These are phyloP conservation scores for Lichina pygmaea DNA, from an alignment of 495 filamentous ascomycete genomes.

Conservation along the genomic window DNA sequence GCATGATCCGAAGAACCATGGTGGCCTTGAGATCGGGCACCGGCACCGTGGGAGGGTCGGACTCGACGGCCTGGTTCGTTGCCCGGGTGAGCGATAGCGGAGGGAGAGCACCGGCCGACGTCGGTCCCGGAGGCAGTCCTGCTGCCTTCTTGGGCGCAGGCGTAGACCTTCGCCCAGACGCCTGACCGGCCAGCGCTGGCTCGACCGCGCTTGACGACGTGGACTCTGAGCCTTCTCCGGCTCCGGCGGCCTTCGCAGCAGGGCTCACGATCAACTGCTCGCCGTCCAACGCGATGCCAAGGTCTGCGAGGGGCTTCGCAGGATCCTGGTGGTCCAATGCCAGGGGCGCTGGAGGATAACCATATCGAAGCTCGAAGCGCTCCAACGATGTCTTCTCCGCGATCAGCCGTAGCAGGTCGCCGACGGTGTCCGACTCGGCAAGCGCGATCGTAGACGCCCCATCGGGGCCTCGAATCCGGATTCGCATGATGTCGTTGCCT, in stretches of 20 bases:
- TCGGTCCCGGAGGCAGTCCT: neutral
- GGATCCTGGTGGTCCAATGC: conserved; percentile 23
- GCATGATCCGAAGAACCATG: conserved; percentile 76
- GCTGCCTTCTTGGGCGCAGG: neutral
- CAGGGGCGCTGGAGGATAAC: conserved; percentile 57
- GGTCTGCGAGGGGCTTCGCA: conserved; percentile 20
- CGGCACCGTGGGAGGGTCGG: conserved; percentile 43
- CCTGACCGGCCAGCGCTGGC: conserved; percentile 1
- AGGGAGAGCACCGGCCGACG: conserved; percentile 4
- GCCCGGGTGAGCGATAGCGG: conserved; percentile 15
- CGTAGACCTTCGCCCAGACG: neutral
- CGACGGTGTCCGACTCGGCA: conserved; percentile 33
- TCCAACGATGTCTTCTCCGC: conserved; percentile 22
- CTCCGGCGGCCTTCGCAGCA: conserved; percentile 12
- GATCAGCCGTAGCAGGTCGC: conserved; percentile 30
- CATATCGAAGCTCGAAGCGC: conserved; percentile 55
- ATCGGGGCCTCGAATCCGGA: conserved; percentile 33
- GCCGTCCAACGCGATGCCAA: conserved; percentile 45
- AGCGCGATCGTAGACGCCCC: conserved; percentile 36
- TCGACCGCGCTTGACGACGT: conserved; percentile 7
- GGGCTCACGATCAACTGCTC: conserved; percentile 50
- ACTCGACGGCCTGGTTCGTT: conserved; percentile 12
- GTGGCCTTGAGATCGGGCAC: conserved; percentile 33
- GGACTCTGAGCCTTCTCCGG: neutral
- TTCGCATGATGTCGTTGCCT: conserved; percentile 19